These are phyloP conservation scores for Colletotrichum endophyticum DNA, from an alignment of 2,329 filamentous ascomycete species.

Conservation along the genomic window DNA sequence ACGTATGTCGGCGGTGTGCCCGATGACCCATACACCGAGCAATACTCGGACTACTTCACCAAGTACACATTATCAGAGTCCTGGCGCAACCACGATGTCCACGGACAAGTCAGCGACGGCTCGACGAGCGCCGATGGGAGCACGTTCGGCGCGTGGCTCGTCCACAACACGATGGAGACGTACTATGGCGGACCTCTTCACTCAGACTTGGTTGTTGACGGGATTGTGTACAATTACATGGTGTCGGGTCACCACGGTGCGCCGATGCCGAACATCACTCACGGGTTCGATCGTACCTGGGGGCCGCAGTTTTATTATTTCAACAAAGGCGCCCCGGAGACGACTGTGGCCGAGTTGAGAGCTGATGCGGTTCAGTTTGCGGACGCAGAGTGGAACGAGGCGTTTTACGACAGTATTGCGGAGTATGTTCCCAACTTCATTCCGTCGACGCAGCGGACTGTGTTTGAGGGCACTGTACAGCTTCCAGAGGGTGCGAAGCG, in stretches of 20 bases:
- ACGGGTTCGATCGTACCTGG: constrained; percentile 70
- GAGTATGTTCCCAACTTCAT: constrained; percentile 63
- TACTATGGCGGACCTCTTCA: constrained; percentile 67
- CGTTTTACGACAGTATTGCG: constrained; percentile 68
- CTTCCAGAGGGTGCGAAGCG: constrained; percentile 56
- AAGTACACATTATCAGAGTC: constrained; percentile 68
- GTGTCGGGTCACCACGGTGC: constrained; percentile 68
- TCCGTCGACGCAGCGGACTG: constrained; percentile 53
- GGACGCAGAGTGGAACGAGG: constrained; percentile 56
- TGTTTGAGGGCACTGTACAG: constrained; percentile 51
- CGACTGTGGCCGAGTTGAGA: background rate
- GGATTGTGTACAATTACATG: constrained; percentile 69
- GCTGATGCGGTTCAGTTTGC: constrained; percentile 57
- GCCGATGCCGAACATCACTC: constrained; percentile 66
- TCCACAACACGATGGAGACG: constrained; percentile 68
- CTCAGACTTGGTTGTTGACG: constrained; percentile 67
- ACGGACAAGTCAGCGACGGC: constrained; percentile 51
- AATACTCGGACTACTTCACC: constrained; percentile 67
- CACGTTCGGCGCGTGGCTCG: constrained; percentile 65
- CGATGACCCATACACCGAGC: constrained; percentile 58
- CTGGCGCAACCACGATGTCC: constrained; percentile 63
- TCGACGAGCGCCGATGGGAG: constrained; percentile 50
- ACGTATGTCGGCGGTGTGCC: constrained; percentile 63
- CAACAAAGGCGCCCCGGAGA: constrained; percentile 40
- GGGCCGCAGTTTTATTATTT: constrained; percentile 69